Percentiles rank a stretch among this genome's conserved stretches.
Conservation (phyloP, 2,329 filamentous ascomycete species). For the Aspergillus clavatus region DNA sequence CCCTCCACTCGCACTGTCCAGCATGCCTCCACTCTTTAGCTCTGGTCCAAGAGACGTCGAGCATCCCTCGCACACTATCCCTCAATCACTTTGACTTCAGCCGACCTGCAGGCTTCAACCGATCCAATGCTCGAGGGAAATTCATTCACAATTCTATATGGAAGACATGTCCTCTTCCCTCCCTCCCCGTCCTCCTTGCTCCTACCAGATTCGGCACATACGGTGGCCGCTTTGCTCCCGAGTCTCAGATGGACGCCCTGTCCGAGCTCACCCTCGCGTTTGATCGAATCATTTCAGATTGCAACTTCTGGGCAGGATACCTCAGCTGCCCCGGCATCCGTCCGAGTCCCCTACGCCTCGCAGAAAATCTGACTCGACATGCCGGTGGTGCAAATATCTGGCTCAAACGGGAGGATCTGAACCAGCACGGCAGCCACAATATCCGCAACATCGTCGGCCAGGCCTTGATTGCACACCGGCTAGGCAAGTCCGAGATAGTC, state of each 20-base stretch:
- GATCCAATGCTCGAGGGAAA: neutral
- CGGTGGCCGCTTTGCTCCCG: slow-evolving; percentile 25
- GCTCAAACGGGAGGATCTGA: slow-evolving; percentile 23
- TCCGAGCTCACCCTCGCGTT: slow-evolving; percentile 23
- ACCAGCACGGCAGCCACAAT: slow-evolving; percentile 22
- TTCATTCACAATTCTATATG: slow-evolving; percentile 3
- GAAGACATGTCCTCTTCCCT: slow-evolving; percentile 12
- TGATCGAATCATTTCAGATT: slow-evolving; percentile 20
- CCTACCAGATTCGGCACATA: slow-evolving; percentile 19
- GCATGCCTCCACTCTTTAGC: neutral
- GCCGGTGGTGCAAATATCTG: slow-evolving; percentile 21
- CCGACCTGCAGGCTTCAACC: neutral
- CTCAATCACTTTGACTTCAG: neutral
- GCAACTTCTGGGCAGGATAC: slow-evolving; percentile 24
- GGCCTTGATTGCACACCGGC: slow-evolving; percentile 70
- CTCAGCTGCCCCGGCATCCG: slow-evolving; percentile 15
- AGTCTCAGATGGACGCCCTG: slow-evolving; percentile 25
- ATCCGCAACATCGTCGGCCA: slow-evolving; percentile 45
- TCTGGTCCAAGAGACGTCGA: neutral
- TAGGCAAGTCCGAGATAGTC: slow-evolving; percentile 92
- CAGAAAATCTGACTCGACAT: slow-evolving; percentile 14
- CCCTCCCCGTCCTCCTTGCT: slow-evolving; percentile 3
- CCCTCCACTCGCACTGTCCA: neutral
- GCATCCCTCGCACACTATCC: neutral
- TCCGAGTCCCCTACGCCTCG: slow-evolving; percentile 16